A percentile compares a stretch with the other conserved stretches of the same genome.
Conservation (phyloP, 106 monocot species). For the Cymbidium sinense region DNA sequence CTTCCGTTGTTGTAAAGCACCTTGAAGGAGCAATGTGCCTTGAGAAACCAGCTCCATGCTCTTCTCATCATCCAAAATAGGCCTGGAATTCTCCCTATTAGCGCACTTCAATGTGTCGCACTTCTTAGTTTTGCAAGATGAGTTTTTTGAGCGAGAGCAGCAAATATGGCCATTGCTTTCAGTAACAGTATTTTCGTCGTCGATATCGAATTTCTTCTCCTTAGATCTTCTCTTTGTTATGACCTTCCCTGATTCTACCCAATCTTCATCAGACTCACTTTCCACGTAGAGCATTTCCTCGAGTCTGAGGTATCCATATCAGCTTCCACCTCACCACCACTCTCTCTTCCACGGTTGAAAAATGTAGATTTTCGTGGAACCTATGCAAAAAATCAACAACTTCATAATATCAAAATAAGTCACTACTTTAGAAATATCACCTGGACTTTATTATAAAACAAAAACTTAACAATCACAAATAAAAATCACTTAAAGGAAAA, state of each 20-base stretch:
- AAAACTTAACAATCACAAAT: too few species aligned
- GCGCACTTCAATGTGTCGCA: slow-evolving; percentile 65
- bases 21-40: slow-evolving; percentile 57
- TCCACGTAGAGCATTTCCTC: slow-evolving; percentile 24
- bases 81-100: slow-evolving; percentile 43
- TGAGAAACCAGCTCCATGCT: slow-evolving; percentile 37
- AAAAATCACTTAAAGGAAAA: too few species aligned
- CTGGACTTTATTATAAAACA: too few species aligned
- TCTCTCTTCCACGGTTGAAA: slow-evolving; percentile 6
- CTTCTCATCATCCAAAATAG: slow-evolving; percentile 28
- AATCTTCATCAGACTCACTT: slow-evolving; percentile 41
- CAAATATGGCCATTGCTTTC: slow-evolving; percentile 15
- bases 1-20: slow-evolving; percentile 50
- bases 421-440: neutral
- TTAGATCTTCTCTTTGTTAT: slow-evolving; percentile 16
- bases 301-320: slow-evolving; percentile 90
- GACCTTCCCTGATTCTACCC: slow-evolving; percentile 37
- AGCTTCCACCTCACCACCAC: slow-evolving; percentile 17
- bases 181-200: slow-evolving; percentile 1
- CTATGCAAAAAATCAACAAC: slow-evolving; percentile 10
- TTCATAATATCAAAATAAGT: neutral
- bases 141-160: slow-evolving; percentile 62
- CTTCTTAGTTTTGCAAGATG: slow-evolving; percentile 83
- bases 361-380: slow-evolving; percentile 22
- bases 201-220: neutral